Percentiles rank a stretch among this genome's conserved stretches.
phyloP scores from a whole-genome alignment of 768 basidiomycete genomes.

The Leccinellum luteum region DNA sequence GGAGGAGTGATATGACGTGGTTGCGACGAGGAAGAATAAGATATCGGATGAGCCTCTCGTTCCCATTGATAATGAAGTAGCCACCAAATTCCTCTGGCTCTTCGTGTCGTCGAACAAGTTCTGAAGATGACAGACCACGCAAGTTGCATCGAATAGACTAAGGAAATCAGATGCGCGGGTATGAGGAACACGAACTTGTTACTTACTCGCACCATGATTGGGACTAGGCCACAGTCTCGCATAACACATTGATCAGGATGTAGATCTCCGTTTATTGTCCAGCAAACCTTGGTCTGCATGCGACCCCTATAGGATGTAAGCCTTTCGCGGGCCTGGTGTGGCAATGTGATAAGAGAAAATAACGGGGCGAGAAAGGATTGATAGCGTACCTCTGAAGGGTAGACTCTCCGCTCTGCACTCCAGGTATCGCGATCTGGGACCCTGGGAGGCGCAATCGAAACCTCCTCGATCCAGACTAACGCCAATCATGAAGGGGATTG shows the following conservation, averaged over 20 bases:
- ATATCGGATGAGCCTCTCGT: slow-evolving; percentile 97
- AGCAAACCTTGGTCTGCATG: slow-evolving; percentile 84
- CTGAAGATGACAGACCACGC: slow-evolving; percentile 77
- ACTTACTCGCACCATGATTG: slow-evolving; percentile 95
- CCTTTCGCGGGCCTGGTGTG: slow-evolving; percentile 80
- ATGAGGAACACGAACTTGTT: not conserved
- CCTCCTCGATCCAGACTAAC: slow-evolving; percentile 90
- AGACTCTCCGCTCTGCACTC: slow-evolving; percentile 73
- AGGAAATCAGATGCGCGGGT: not conserved
- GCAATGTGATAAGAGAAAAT: slow-evolving; percentile 8
- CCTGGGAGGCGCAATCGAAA: slow-evolving; percentile 80
- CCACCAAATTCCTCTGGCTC: slow-evolving; percentile 99
- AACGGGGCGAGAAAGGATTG: not conserved
- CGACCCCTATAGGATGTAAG: slow-evolving; percentile 88
- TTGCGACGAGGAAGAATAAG: slow-evolving; percentile 94
- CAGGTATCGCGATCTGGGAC: slow-evolving; percentile 79
- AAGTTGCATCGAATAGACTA: slow-evolving; percentile 93
- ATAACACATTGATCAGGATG: slow-evolving; percentile 64
- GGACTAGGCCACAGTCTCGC: slow-evolving; percentile 87
- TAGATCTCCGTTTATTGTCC: slow-evolving; percentile 69
- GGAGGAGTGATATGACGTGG: slow-evolving; percentile 89
- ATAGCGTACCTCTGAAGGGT: slow-evolving; percentile 76
- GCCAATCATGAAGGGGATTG: slow-evolving; percentile 4
- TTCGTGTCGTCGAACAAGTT: slow-evolving; percentile 87
- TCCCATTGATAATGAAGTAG: slow-evolving; percentile 98